Base-by-base conservation (phyloP, 2,329 filamentous ascomycete genomes). In the Penicillium sp. region DNA sequence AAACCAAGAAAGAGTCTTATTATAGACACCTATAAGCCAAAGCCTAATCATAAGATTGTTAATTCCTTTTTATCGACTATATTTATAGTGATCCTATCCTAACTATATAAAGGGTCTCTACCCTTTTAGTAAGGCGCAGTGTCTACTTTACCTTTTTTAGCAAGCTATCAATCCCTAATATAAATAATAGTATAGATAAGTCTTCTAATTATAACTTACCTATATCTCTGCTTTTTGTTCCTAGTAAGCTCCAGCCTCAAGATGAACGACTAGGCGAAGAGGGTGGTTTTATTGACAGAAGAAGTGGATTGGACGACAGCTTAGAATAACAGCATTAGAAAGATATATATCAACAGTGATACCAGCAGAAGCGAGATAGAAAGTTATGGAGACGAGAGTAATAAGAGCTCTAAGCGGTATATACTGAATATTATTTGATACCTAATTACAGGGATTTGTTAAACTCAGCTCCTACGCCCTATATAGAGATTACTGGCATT, bases 71-170 rank as follows among this genome's bases (percentile, higher is more conserved):
- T 25, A 29, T 57, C n/a, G 36, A 57, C 20, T 16, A 45, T 35
- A 33, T 57, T 16, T 33, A 57, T 43, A 18, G 31, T 35, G 31
- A 40, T 18, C 29, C 26, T 16, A 8, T 45, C 6, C 17, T 17
- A 39, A 16, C 26, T 1, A 30, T 19, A 14, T 16, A 28, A 11
- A 46, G 50, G 25, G 43, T 47, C n/a, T 47, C 47, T 16, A 46
- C 48, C 2, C 28, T 48, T 21, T 50, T 45, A 13, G 41, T 57
- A 28, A 52, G 52, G 43, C 34, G 42, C 29, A 51, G 39, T 33
- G 34, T 57, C 26, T 57, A 55, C 37, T 52, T 50, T 33, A 43
- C 43, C 16, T 57, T 57, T 41, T 54, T 57, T 33, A 41, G 41
- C 21, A 49, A 48, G 39, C 15, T 48, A 9, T 7, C 16, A 32